Evolutionary conservation across 2,329 filamentous ascomycete genomes (phyloP), one percentile per base, ranked within the genome.

Genomic region (Pseudocercospora pini-densiflorae): DNA sequence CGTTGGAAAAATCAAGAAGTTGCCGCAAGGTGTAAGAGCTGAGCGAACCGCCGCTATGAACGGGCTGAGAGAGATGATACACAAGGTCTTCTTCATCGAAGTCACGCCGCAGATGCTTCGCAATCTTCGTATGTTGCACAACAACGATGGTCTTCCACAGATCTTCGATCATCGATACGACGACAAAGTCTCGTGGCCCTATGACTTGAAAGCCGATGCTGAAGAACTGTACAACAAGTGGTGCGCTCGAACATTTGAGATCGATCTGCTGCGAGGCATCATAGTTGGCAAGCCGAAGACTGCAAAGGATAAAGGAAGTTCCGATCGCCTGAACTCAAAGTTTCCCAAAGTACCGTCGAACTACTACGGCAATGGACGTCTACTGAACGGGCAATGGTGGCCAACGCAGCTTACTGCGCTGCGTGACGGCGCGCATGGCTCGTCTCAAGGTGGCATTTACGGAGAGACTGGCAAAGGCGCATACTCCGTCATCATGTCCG

Each of bases 401-500:
- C 85, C 86, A 0, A 79, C 79, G 0, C 86, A 87, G 66, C 76
- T 85, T 0, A 82, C 79, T 9, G 81, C 84, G 0, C 73, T 87
- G 0, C 82, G 84, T 12, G 81, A 85, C 62, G 86, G 87, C 3
- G 86, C 84, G 0, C 87, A 89, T 69, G 86, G 85, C 1, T 68
- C 75, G 0, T 67, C 78, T 0, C 79, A 84, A 71, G 82, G 77
- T 2, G 86, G 85, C 2, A 89, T 90, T 40, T 81, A 75, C 21
- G 86, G 87, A 2, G 77, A 77, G 5, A 72, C 68, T 0, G 72
- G 72, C 0, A 54, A 76, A 1, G 87, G 87, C 0, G 85, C 86
- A 0, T 85, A 80, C 57, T 87, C 84, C 0, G 82, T 89, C 40
- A 82, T 90, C 0, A 76, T 89, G 7, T 83, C 84, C 0, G 78